Evolutionary conservation across 805 yeast genomes (phyloP).

Genomic region (Spathaspora gorwiae): DNA sequence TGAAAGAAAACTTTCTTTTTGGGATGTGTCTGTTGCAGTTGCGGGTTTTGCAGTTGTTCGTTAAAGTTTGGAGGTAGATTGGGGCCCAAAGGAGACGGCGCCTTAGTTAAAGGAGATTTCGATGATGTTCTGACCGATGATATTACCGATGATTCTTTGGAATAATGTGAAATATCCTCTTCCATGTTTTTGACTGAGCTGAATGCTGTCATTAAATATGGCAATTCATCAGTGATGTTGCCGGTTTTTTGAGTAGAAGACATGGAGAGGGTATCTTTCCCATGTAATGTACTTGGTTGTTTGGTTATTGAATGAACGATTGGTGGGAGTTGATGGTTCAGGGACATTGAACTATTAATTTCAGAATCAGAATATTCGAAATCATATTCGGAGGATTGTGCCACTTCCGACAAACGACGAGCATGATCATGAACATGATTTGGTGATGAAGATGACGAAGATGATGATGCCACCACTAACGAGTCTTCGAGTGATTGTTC

Average conservation of each 20-base stretch:
- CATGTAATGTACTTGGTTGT: neutral
- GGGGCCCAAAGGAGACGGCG: neutral
- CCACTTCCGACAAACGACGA: neutral
- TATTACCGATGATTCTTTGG: slow-evolving; percentile 10
- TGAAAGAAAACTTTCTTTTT: slow-evolving; percentile 14
- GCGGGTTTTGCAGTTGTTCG: slow-evolving; percentile 4
- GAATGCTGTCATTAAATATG: slow-evolving; percentile 63
- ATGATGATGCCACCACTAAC: neutral
- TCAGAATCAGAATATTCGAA: slow-evolving; percentile 2
- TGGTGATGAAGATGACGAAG: neutral
- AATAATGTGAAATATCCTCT: slow-evolving; percentile 38
- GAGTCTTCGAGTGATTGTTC: neutral
- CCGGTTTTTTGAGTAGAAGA: neutral
- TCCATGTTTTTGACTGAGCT: slow-evolving; percentile 57
- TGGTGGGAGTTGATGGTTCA: slow-evolving; percentile 24
- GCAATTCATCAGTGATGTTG: slow-evolving; percentile 57
- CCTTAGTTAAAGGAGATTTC: neutral
- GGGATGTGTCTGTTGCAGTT: neutral
- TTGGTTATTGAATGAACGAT: slow-evolving; percentile 39
- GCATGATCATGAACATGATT: neutral
- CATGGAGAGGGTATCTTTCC: neutral
- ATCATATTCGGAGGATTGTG: neutral
- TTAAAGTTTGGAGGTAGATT: neutral
- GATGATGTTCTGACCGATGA: neutral
- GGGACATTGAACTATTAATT: slow-evolving; percentile 10